These are phyloP conservation scores for Lentinula edodes DNA, from an alignment of 768 basidiomycete genomes.

Conservation along the genomic window DNA sequence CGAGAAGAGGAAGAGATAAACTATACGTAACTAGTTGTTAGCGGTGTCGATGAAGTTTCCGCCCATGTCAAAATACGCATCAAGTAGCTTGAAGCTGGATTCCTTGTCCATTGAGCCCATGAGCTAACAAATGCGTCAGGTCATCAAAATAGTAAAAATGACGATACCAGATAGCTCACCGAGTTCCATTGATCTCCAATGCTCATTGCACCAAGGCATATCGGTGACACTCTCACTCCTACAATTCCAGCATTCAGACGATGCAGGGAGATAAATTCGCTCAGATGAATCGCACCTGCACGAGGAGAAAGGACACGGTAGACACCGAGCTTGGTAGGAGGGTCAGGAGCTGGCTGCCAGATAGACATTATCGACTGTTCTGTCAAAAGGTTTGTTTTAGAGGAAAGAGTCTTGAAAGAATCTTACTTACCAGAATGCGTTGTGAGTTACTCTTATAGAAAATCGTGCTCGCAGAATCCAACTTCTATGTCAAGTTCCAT, in stretches of 20 bases:
- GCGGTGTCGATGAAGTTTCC: slow-evolving; percentile 20
- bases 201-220: slow-evolving; percentile 32
- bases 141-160: too few relatives aligned
- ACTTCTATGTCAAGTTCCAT: neutral
- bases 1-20: neutral
- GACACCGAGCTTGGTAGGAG: slow-evolving; percentile 21
- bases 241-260: neutral
- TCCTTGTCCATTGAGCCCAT: slow-evolving; percentile 38
- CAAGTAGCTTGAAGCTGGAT: slow-evolving; percentile 35
- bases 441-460: too few relatives aligned
- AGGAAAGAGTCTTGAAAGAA: neutral
- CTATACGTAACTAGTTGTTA: slow-evolving; percentile 23
- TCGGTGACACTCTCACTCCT: slow-evolving; percentile 30
- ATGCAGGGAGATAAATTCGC: neutral
- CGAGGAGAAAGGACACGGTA: slow-evolving; percentile 26
- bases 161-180: neutral
- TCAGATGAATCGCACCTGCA: slow-evolving; percentile 16
- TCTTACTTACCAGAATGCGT: neutral
- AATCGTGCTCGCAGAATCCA: too few relatives aligned
- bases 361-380: neutral
- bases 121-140: neutral
- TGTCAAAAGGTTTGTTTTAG: neutral
- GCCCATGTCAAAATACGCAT: slow-evolving; percentile 36
- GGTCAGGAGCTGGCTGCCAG: slow-evolving; percentile 6
- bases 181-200: slow-evolving; percentile 26